These are phyloP conservation scores for Aspergillus aculeatus DNA, from an alignment of 2,329 filamentous ascomycete species.

Conservation along the genomic window DNA sequence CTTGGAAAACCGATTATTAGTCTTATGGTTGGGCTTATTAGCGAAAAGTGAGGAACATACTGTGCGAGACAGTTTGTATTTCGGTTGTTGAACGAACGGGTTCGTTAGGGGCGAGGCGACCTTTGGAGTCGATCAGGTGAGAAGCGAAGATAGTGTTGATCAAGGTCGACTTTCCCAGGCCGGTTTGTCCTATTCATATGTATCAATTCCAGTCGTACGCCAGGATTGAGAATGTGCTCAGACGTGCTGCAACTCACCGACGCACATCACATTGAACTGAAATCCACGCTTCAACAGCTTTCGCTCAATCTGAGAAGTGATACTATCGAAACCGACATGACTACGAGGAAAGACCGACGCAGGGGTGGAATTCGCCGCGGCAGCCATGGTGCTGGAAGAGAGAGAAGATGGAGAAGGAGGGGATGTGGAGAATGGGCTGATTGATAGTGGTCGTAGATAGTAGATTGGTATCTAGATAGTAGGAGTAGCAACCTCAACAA, in stretches of 20 bases:
- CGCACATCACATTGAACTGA: slow-evolving; percentile 99
- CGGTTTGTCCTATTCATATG: slow-evolving; percentile 75
- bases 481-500: neutral
- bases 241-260: slow-evolving; percentile 66
- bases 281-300: slow-evolving; percentile 99
- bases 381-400: slow-evolving; percentile 60
- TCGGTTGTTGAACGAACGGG: slow-evolving; percentile 93
- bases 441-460: slow-evolving; percentile 1
- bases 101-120: slow-evolving; percentile 88
- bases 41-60: slow-evolving; percentile 38
- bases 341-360: slow-evolving; percentile 77
- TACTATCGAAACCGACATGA: slow-evolving; percentile 99
- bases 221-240: neutral
- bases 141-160: slow-evolving; percentile 99
- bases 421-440: neutral
- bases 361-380: slow-evolving; percentile 58
- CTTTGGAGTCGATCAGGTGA: slow-evolving; percentile 98
- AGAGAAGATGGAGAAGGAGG: slow-evolving; percentile 16
- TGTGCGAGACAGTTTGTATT: slow-evolving; percentile 96
- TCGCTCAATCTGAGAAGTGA: slow-evolving; percentile 98
- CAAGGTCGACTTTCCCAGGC: slow-evolving; percentile 95
- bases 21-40: slow-evolving; percentile 2
- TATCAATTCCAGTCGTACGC: neutral
- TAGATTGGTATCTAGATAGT: slow-evolving; percentile 6
- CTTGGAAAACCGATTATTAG: slow-evolving; percentile 34